These are phyloP conservation scores for Taiozyma onychis DNA, from an alignment of 1,139 yeast species.

Conservation along the genomic window DNA sequence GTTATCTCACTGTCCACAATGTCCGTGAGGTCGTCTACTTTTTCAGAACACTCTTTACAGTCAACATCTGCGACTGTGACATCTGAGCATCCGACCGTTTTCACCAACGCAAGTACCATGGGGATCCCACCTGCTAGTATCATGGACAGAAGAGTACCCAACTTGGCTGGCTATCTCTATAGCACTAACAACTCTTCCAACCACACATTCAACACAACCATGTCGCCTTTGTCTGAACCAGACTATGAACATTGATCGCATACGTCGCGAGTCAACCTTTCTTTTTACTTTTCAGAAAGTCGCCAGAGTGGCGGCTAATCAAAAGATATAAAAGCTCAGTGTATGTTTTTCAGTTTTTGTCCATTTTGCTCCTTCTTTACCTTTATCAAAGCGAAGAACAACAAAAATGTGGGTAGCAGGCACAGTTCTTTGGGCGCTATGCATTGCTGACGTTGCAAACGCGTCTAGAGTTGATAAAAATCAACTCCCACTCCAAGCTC, in stretches of 20 bases:
- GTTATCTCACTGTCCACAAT: slow-evolving; percentile 44
- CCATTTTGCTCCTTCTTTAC: neutral
- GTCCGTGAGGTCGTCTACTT: slow-evolving; percentile 34
- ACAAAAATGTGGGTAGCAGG: neutral
- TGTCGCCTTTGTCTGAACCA: slow-evolving; percentile 5
- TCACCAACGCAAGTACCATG: slow-evolving; percentile 53
- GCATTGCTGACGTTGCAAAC: neutral
- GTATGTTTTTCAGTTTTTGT: neutral
- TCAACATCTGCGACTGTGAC: slow-evolving; percentile 37
- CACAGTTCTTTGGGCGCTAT: neutral
- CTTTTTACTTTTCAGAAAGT: neutral
- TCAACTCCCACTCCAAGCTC: slow-evolving; percentile 1
- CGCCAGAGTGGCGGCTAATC: neutral
- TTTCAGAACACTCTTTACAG: slow-evolving; percentile 30
- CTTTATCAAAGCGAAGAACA: neutral
- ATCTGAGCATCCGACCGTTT: slow-evolving; percentile 41
- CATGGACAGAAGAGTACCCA: slow-evolving; percentile 37
- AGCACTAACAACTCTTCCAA: slow-evolving; percentile 11
- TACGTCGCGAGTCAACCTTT: no score
- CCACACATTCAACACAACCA: slow-evolving; percentile 10
- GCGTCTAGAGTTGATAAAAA: neutral
- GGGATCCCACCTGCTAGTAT: slow-evolving; percentile 66
- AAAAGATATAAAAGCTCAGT: neutral
- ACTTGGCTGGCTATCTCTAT: slow-evolving; percentile 8
- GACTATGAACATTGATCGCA: neutral